These are phyloP conservation scores for Wallacemonas collosoma DNA, from an alignment of 208 protist species.

Conservation along the genomic window DNA sequence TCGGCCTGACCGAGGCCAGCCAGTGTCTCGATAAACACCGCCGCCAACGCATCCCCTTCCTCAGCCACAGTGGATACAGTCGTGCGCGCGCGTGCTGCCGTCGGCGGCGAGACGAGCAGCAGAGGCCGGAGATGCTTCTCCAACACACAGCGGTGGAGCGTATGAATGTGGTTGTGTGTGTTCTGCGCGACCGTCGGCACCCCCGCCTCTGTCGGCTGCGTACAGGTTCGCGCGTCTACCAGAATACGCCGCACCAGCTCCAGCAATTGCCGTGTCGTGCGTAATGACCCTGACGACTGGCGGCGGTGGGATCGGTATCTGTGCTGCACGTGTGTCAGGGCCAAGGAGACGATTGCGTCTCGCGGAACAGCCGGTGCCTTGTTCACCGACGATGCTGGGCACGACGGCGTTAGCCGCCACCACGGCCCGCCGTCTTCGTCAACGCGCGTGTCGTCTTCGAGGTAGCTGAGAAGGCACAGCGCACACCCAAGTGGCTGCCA, in stretches of 20 bases:
- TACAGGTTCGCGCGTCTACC: not conserved
- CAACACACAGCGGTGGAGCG: not conserved
- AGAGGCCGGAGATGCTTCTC: not conserved
- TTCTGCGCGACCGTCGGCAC: not conserved
- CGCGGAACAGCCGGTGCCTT: not conserved
- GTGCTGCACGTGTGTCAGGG: slow-evolving; percentile 10
- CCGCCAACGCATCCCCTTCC: not conserved
- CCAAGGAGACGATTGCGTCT: not conserved
- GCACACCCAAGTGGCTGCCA: slow-evolving; percentile 7
- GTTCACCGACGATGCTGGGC: not conserved
- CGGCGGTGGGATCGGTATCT: not conserved
- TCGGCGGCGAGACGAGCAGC: not conserved
- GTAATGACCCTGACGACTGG: not conserved
- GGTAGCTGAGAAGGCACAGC: not conserved
- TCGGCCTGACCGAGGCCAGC: not conserved
- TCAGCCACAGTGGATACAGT: not conserved
- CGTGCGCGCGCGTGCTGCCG: not conserved
- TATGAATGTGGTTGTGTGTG: not conserved
- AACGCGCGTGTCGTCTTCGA: not conserved
- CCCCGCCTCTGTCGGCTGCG: not conserved
- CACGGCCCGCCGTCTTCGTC: not conserved
- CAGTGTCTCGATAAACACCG: not conserved
- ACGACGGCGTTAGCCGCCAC: not conserved
- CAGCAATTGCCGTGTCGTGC: not conserved
- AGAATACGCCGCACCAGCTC: not conserved